Evolutionary conservation across 2,329 filamentous ascomycete species (phyloP).

Genomic region (Tolypocladium pustulatum): DNA sequence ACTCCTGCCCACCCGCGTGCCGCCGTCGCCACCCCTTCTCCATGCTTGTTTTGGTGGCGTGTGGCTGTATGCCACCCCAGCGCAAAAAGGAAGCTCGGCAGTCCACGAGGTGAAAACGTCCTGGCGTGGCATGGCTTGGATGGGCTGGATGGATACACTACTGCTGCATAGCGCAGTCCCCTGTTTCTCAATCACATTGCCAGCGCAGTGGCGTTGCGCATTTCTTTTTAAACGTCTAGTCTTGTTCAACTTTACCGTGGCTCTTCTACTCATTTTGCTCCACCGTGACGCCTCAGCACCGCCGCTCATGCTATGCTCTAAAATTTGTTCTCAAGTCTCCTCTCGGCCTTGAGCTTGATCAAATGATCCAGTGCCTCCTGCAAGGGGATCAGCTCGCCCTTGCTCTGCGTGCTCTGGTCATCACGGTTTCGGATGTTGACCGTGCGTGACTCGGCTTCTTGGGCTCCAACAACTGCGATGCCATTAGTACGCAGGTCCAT

Average conservation of each 20-base stretch:
- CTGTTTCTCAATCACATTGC: background rate
- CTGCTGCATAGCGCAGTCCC: background rate
- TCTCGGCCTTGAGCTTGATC: conserved; percentile 37
- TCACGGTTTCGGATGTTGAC: conserved; percentile 56
- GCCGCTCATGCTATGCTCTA: conserved; percentile 7
- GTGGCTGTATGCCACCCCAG: background rate
- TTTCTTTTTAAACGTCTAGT: background rate
- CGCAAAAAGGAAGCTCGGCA: background rate
- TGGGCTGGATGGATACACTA: background rate
- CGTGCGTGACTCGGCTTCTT: conserved; percentile 48
- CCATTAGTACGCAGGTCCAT: conserved; percentile 7
- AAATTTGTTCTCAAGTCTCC: conserved; percentile 24
- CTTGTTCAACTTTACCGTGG: background rate
- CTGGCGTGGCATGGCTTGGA: background rate
- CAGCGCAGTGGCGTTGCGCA: background rate
- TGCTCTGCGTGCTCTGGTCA: conserved; percentile 49
- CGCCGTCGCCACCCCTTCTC: background rate
- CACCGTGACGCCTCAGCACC: background rate
- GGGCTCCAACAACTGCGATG: conserved; percentile 45
- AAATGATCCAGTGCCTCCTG: conserved; percentile 48
- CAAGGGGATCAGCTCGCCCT: conserved; percentile 47
- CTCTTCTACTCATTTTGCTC: background rate
- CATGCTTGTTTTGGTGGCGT: background rate
- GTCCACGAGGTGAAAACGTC: background rate
- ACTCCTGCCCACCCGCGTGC: no score